A percentile compares a stretch with the other conserved stretches of the same genome.
Conservation (phyloP, 2,329 filamentous ascomycete species). For the Exophiala calicioides region DNA sequence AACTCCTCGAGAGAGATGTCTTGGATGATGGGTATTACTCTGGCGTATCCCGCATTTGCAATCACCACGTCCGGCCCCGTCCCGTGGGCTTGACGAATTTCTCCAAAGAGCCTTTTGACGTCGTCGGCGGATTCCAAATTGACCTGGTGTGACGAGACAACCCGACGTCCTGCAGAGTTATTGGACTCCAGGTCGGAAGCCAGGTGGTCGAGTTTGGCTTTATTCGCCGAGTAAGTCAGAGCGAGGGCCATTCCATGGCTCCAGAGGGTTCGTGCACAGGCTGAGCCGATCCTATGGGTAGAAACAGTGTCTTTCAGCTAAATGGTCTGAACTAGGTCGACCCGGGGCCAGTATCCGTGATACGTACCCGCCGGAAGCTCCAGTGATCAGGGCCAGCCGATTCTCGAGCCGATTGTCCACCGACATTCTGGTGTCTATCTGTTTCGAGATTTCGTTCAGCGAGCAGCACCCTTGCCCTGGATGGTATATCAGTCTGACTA, state of each 20-base stretch:
- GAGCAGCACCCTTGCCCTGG: no score
- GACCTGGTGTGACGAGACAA: no score
- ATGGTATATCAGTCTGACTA: no score
- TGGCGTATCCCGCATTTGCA: constrained; percentile 66
- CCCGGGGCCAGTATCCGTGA: no score
- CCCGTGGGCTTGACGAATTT: constrained; percentile 55
- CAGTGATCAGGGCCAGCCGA: no score
- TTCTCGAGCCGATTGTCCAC: no score
- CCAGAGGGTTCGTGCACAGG: constrained; percentile 57
- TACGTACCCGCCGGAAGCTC: no score
- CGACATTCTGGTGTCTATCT: no score
- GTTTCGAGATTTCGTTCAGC: no score
- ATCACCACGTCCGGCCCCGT: constrained; percentile 63
- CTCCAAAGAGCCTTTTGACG: constrained; percentile 55
- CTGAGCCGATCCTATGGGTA: constrained; percentile 65
- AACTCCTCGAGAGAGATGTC: constrained; percentile 65
- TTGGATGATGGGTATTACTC: constrained; percentile 55
- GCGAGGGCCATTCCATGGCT: constrained; percentile 54
- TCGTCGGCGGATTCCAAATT: constrained; percentile 53
- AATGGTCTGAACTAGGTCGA: no score
- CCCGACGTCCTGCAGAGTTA: no score
- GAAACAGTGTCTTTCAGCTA: no score
- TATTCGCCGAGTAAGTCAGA: constrained; percentile 58
- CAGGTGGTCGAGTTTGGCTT: constrained; percentile 48
- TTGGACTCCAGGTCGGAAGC: constrained; percentile 38